Conservation (phyloP, 441 rosid genomes). For the Gossypium gossypioides region DNA sequence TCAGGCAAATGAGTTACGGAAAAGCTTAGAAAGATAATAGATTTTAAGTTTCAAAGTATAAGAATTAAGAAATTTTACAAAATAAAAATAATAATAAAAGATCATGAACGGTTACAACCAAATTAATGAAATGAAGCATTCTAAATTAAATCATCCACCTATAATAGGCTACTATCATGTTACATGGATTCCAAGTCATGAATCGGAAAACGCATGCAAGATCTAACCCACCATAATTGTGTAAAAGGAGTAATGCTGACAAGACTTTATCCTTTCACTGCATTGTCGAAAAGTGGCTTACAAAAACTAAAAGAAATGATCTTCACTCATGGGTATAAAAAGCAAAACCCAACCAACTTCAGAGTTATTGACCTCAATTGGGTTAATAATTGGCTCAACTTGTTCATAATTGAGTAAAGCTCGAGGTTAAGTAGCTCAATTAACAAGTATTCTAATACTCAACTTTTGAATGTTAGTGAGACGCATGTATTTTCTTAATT, state of each 20-base stretch:
- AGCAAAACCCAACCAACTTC: neutral
- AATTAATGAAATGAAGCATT: neutral
- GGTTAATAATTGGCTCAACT: neutral
- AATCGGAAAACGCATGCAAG: neutral
- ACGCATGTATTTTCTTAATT: neutral
- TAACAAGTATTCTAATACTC: neutral
- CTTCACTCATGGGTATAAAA: neutral
- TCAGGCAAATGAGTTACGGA: neutral
- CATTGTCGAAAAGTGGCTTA: neutral
- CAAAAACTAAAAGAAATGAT: neutral
- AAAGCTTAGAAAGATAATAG: neutral
- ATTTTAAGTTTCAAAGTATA: neutral
- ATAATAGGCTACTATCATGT: neutral
- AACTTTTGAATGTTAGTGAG: neutral
- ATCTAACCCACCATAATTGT: neutral
- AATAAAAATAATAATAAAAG: neutral
- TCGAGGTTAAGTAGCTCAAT: neutral
- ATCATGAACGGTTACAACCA: neutral
- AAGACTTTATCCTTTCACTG: neutral
- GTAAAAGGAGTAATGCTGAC: neutral
- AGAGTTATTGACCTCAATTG: neutral
- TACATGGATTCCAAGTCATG: neutral
- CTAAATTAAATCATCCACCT: neutral
- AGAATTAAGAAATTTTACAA: no score
- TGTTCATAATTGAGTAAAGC: neutral